These are phyloP conservation scores for Phytopythium chamaehyphon DNA, from an alignment of 352 stramenopile species.

Conservation along the genomic window DNA sequence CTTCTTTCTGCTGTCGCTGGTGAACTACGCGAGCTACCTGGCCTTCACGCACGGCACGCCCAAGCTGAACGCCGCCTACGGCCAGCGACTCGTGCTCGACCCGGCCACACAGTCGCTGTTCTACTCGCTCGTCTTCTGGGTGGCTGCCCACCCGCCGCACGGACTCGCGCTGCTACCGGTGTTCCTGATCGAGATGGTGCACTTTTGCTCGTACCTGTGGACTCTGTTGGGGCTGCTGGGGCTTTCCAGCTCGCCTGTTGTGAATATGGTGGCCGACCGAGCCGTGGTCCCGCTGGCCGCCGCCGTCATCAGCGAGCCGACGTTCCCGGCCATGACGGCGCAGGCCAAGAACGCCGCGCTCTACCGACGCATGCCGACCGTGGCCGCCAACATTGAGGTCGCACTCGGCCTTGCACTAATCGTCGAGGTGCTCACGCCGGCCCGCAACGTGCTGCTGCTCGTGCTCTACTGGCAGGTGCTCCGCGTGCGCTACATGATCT, in stretches of 20 bases:
- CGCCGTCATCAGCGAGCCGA: slow-evolving; percentile 53
- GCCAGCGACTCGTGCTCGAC: slow-evolving; percentile 79
- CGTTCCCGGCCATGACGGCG: slow-evolving; percentile 46
- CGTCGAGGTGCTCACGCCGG: slow-evolving; percentile 79
- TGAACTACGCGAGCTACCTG: slow-evolving; percentile 80
- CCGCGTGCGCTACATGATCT: slow-evolving; percentile 91
- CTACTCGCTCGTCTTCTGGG: slow-evolving; percentile 85
- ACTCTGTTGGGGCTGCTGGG: slow-evolving; percentile 60
- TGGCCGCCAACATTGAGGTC: slow-evolving; percentile 78
- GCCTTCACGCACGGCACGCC: slow-evolving; percentile 75
- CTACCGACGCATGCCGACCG: slow-evolving; percentile 75
- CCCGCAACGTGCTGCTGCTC: slow-evolving; percentile 82
- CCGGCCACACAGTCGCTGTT: slow-evolving; percentile 79
- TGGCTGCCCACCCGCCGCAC: slow-evolving; percentile 52
- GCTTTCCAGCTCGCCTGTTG: slow-evolving; percentile 28
- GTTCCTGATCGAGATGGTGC: slow-evolving; percentile 77
- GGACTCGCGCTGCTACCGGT: slow-evolving; percentile 73
- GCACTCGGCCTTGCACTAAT: slow-evolving; percentile 76
- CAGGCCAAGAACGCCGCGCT: slow-evolving; percentile 76
- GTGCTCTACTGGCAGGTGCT: slow-evolving; percentile 90
- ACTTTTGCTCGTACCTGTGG: slow-evolving; percentile 58
- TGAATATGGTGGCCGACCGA: slow-evolving; percentile 41
- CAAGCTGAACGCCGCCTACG: slow-evolving; percentile 67
- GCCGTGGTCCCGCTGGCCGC: slow-evolving; percentile 53
- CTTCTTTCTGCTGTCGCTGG: slow-evolving; percentile 81